Percentiles rank a stretch among this genome's conserved stretches.
These are phyloP conservation scores for Fusarium sambucinum DNA, from an alignment of 2,329 filamentous ascomycete species.

Conservation along the genomic window DNA sequence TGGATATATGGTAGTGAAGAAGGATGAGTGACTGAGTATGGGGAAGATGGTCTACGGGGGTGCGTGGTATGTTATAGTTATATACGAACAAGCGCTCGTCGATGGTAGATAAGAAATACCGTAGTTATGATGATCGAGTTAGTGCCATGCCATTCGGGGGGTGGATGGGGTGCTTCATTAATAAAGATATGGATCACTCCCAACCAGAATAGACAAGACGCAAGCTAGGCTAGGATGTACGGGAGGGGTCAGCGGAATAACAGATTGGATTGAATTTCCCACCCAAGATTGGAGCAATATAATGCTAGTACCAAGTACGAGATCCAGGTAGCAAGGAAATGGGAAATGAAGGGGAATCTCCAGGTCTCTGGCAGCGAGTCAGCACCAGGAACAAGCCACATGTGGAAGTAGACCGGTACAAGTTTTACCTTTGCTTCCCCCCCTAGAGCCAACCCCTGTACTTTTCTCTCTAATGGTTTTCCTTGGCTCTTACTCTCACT, in stretches of 20 bases:
- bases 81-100: constrained; percentile 7
- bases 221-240: constrained; percentile 14
- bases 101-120: constrained; percentile 19
- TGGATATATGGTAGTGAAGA: constrained; percentile 5
- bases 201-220: constrained; percentile 10
- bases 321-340: constrained; percentile 33
- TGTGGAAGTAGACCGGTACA: constrained; percentile 35
- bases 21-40: constrained; percentile 5
- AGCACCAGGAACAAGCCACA: constrained; percentile 34
- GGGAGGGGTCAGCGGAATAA: constrained; percentile 47
- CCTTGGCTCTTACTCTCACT: constrained; percentile 4
- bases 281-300: constrained; percentile 18
- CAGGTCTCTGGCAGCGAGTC: constrained; percentile 34
- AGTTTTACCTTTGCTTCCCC: background rate
- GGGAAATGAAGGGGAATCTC: constrained; percentile 42
- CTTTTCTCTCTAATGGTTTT: too few relatives aligned
- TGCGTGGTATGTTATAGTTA: constrained; percentile 28
- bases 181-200: constrained; percentile 36
- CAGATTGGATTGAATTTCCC: constrained; percentile 34
- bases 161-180: constrained; percentile 41
- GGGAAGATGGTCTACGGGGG: constrained; percentile 13
- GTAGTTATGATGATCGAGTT: constrained; percentile 33
- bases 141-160: constrained; percentile 19
- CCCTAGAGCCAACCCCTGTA: background rate
- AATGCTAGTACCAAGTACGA: constrained; percentile 36